Evolutionary conservation across 2,329 filamentous ascomycete species (phyloP).

Genomic region (Lachnellula hyalina): DNA sequence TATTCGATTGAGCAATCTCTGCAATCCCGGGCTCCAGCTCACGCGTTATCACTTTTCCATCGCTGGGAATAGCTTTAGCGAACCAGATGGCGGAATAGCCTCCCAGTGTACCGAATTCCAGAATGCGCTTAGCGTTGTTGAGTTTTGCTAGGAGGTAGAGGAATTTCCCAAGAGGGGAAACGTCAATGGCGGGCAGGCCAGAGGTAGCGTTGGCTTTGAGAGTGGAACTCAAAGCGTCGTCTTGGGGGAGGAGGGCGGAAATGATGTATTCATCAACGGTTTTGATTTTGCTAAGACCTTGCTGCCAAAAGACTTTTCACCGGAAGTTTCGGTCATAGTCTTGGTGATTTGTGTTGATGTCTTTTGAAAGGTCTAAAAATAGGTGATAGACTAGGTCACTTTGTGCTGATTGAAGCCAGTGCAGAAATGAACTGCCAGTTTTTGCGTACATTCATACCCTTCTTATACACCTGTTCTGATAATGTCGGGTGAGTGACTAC

Average conservation of each 20-base stretch:
- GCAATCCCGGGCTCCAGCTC: constrained; percentile 41
- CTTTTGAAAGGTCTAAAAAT: too few relatives aligned
- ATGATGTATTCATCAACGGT: constrained; percentile 11
- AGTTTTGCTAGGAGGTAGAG: constrained; percentile 18
- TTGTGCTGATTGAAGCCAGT: too few relatives aligned
- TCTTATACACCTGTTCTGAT: background rate
- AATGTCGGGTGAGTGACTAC: background rate
- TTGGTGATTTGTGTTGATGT: background rate
- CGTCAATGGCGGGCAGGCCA: constrained; percentile 11
- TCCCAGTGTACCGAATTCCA: constrained; percentile 23
- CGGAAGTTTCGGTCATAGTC: constrained; percentile 6
- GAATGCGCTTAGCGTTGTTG: constrained; percentile 14
- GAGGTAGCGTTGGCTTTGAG: constrained; percentile 7
- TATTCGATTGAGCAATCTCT: constrained; percentile 34
- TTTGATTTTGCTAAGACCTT: constrained; percentile 8
- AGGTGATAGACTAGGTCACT: too few relatives aligned
- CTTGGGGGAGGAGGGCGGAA: constrained; percentile 7
- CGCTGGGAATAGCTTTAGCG: constrained; percentile 18
- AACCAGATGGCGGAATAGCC: constrained; percentile 23
- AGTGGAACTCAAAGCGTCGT: constrained; percentile 2
- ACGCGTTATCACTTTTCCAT: constrained; percentile 32
- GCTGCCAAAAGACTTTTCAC: background rate
- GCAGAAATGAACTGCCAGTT: background rate
- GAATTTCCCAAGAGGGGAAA: constrained; percentile 16
- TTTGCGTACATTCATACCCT: background rate